phyloP scores from a whole-genome alignment of 345 rosid species.

The Moringa oleifera region DNA sequence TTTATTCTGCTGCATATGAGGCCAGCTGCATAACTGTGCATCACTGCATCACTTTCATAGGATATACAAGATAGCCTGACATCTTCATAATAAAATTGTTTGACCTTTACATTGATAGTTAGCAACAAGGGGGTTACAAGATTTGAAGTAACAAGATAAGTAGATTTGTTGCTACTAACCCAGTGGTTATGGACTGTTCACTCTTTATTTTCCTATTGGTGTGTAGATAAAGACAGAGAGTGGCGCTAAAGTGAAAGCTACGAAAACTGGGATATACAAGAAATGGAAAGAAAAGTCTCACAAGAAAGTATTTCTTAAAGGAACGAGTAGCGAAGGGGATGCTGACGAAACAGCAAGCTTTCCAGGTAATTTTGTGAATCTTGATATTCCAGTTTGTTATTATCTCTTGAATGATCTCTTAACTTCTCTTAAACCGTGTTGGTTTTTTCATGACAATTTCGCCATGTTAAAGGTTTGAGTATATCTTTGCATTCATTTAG shows the following conservation, averaged over 20 bases:
- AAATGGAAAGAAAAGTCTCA: slow-evolving; percentile 83
- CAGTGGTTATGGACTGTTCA: not conserved
- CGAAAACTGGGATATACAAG: slow-evolving; percentile 82
- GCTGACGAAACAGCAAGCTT: slow-evolving; percentile 31
- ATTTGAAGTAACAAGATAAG: not conserved
- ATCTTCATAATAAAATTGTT: too few species aligned
- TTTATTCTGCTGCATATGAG: too few species aligned
- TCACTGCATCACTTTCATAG: too few species aligned
- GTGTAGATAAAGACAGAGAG: slow-evolving; percentile 80
- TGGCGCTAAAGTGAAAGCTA: slow-evolving; percentile 72
- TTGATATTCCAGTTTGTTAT: not conserved
- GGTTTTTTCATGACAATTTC: not conserved
- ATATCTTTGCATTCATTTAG: too few species aligned
- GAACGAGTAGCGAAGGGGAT: slow-evolving; percentile 38
- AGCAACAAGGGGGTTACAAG: not conserved
- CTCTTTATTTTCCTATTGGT: slow-evolving; percentile 2
- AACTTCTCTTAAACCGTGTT: not conserved
- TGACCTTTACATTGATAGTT: not conserved
- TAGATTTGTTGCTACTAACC: not conserved
- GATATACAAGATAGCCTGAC: too few species aligned
- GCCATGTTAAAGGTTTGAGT: too few species aligned
- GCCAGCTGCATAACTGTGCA: too few species aligned
- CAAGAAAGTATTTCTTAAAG: slow-evolving; percentile 45
- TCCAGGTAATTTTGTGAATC: slow-evolving; percentile 37
- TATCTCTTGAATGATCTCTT: not conserved